Percentiles rank a stretch among this genome's conserved stretches.
Conservation (phyloP, 495 filamentous ascomycete species). For the Tirmania nivea region DNA sequence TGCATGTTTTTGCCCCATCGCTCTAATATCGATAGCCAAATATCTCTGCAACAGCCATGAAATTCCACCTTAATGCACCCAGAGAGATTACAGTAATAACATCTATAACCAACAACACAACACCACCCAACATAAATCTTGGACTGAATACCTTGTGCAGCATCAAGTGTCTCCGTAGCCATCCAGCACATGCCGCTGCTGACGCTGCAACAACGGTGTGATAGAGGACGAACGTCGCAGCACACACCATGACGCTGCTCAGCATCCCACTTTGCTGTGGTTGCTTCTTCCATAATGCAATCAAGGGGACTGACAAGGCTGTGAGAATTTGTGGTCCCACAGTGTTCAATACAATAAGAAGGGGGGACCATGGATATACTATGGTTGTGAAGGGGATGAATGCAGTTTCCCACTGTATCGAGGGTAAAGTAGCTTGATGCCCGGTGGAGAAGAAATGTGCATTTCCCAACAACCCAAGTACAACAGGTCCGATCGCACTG, state of each 20-base stretch:
- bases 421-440: conserved; percentile 70
- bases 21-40: conserved; percentile 40
- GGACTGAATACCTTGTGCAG: conserved; percentile 89
- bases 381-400: conserved; percentile 74
- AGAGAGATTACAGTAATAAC: conserved; percentile 44
- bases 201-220: conserved; percentile 61
- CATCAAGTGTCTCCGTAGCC: conserved; percentile 81
- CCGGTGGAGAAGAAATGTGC: conserved; percentile 97
- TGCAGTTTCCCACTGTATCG: conserved; percentile 92
- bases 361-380: conserved; percentile 70
- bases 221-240: conserved; percentile 53
- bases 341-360: conserved; percentile 64
- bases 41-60: conserved; percentile 57
- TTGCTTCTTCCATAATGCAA: conserved; percentile 65
- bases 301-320: conserved; percentile 52
- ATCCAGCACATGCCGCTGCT: conserved; percentile 65
- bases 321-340: conserved; percentile 76
- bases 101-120: conserved; percentile 53
- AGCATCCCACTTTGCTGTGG: conserved; percentile 38
- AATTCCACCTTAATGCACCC: conserved; percentile 48
- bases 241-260: conserved; percentile 43
- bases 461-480: conserved; percentile 65
- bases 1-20: too few species aligned
- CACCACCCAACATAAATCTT: conserved; percentile 65
- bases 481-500: conserved; percentile 58